A percentile compares a stretch with the other conserved stretches of the same genome.
Evolutionary conservation across 768 basidiomycete species (phyloP).

Genomic region (Amanita pseudoporphyria): DNA sequence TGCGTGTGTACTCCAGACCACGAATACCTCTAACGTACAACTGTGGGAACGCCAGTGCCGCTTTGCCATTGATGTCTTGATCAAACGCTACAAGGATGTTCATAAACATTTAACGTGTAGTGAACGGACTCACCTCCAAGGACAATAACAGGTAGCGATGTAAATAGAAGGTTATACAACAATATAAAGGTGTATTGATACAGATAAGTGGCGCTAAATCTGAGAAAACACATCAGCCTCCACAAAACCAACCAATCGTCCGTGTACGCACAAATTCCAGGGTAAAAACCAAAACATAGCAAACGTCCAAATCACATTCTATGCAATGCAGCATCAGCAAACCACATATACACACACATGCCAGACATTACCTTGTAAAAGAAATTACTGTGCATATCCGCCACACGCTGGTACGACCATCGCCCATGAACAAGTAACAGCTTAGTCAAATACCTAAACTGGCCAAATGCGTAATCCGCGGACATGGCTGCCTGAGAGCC

Average conservation of each 20-base stretch:
- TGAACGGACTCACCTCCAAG: slow-evolving; percentile 58
- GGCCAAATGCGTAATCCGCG: slow-evolving; percentile 96
- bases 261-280: slow-evolving; percentile 47
- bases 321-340: slow-evolving; percentile 8
- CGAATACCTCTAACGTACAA: slow-evolving; percentile 94
- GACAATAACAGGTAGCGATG: slow-evolving; percentile 84
- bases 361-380: slow-evolving; percentile 89
- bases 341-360: neutral
- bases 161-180: slow-evolving; percentile 88
- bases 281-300: slow-evolving; percentile 92
- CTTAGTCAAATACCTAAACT: slow-evolving; percentile 91
- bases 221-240: slow-evolving; percentile 19
- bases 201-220: slow-evolving; percentile 91
- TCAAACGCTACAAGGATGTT: slow-evolving; percentile 60
- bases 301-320: slow-evolving; percentile 92
- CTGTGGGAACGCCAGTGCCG: slow-evolving; percentile 86
- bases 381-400: slow-evolving; percentile 96
- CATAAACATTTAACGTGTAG: neutral
- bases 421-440: slow-evolving; percentile 89
- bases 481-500: slow-evolving; percentile 99
- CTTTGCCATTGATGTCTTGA: slow-evolving; percentile 87
- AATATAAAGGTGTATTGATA: slow-evolving; percentile 94
- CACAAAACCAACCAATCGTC: neutral
- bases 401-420: slow-evolving; percentile 94
- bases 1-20: too few relatives aligned